Evolutionary conservation across 1,284 basidiomycete genomes (phyloP), one percentile per base, ranked within the genome.

Genomic region (Fomitopsis betulina): DNA sequence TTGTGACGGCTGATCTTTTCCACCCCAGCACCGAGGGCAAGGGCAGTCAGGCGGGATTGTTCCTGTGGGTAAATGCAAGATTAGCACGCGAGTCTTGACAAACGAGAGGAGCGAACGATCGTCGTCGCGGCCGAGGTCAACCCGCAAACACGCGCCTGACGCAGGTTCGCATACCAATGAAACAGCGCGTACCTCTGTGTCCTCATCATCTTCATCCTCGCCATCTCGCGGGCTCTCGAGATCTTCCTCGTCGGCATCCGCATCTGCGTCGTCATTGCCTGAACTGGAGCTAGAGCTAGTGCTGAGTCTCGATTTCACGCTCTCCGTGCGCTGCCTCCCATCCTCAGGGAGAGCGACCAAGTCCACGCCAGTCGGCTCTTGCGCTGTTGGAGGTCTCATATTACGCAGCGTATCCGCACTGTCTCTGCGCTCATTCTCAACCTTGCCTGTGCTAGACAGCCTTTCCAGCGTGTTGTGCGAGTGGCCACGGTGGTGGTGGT

Each of bases 1-100:
- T 63, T 58, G 56, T 89, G 87, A 63, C 85, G 75, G 67, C 82
- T 85, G 63, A 89, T 77, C 73, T 88, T 87, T 75, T 90, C 88
- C 40, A 90, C 81, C 32, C 87, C 85, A 12, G 87, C 87, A 25
- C 84, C 78, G 6, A 55, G 15, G 15, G 76, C 72, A 27, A 47
- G 6, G 5, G 76, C 72, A 30, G 79, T 80, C 60, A 73, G 76
- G 54, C 76, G 37, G 38, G 58, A 51, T 40, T 52, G 56, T 54
- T 62, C 58, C 62, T 65, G 53, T 33, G 52, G 15, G 52, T 17
- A 39, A 30, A 39, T 1, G 25, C 37, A 33, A 21, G 42, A 55
- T 59, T 40, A 57, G 33, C 55, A 19, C 13, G n/a, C 37, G 43
- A 50, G 23, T 40, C 39, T 27, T 15, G n/a, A 6, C 38, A 37